Evolutionary conservation across 768 basidiomycete species (phyloP).

Genomic region (Pulveroboletus sp.): DNA sequence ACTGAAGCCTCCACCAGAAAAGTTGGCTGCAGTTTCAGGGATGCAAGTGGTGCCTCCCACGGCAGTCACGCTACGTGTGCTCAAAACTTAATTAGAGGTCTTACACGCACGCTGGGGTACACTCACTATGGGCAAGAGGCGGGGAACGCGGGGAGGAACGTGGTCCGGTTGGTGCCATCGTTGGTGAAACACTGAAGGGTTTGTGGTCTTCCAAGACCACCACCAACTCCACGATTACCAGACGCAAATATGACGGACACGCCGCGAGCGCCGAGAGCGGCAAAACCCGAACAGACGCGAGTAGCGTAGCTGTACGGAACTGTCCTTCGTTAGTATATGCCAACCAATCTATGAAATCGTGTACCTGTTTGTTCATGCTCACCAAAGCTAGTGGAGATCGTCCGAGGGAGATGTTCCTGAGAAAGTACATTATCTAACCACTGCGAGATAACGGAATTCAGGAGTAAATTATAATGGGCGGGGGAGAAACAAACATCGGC

Average conservation of each 20-base stretch:
- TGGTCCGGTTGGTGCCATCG: conserved; percentile 51
- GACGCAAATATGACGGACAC: conserved; percentile 63
- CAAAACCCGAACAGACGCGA: conserved; percentile 58
- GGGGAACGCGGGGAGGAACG: conserved; percentile 62
- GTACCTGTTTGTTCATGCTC: conserved; percentile 70
- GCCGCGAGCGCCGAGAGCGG: conserved; percentile 66
- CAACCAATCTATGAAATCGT: not conserved
- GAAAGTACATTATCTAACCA: conserved; percentile 60
- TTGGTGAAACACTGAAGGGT: no score
- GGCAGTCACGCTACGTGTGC: conserved; percentile 55
- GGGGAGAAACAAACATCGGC: conserved; percentile 30
- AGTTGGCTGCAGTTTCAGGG: conserved; percentile 57
- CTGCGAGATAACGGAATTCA: conserved; percentile 22
- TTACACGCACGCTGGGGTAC: not conserved
- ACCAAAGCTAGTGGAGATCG: conserved; percentile 72
- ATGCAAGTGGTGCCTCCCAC: conserved; percentile 64
- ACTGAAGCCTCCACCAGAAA: conserved; percentile 78
- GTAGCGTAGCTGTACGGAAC: conserved; percentile 55
- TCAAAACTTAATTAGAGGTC: not conserved
- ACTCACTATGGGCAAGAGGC: conserved; percentile 55
- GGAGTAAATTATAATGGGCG: not conserved
- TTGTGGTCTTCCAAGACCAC: conserved; percentile 53
- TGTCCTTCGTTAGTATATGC: conserved; percentile 16
- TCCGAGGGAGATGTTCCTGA: conserved; percentile 50
- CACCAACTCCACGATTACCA: conserved; percentile 71